Conservation (phyloP, 257 asterid species). For the Gardenia jasminoides region DNA sequence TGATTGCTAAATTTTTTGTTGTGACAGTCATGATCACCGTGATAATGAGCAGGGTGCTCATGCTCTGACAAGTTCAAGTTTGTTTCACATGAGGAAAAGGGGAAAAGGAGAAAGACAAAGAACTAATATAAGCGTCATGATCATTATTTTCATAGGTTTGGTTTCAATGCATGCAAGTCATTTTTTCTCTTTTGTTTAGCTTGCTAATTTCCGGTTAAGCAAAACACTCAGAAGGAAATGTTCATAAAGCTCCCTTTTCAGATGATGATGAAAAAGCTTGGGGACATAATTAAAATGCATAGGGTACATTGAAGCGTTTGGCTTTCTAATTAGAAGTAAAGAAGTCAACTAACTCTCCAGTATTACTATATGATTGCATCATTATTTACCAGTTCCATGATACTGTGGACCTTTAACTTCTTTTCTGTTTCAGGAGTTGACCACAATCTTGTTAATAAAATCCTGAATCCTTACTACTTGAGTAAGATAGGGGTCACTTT, state of each 20-base stretch:
- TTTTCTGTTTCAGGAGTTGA: conserved; percentile 62
- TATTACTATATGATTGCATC: not conserved
- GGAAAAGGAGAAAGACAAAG: not conserved
- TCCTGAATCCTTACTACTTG: conserved; percentile 65
- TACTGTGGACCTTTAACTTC: not conserved
- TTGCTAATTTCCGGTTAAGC: not conserved
- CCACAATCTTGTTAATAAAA: conserved; percentile 50
- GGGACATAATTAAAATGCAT: not conserved
- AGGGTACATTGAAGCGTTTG: not conserved
- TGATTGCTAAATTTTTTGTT: not conserved
- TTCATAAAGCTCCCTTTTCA: not conserved
- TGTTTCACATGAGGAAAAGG: not conserved
- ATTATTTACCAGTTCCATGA: not conserved
- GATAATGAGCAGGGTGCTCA: not conserved
- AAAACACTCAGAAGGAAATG: not conserved
- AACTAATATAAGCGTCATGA: not conserved
- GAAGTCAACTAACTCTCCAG: not conserved
- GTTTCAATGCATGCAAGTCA: not conserved
- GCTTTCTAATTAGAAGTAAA: not conserved
- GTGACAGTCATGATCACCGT: not conserved
- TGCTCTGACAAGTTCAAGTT: not conserved
- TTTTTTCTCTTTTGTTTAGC: not conserved
- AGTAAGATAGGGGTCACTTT: conserved; percentile 44
- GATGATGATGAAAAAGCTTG: not conserved
- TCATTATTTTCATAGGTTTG: not conserved